Percentiles rank a stretch among this genome's conserved stretches.
phyloP scores from a whole-genome alignment of 1,284 basidiomycete species.

The Rhodofomes roseus region DNA sequence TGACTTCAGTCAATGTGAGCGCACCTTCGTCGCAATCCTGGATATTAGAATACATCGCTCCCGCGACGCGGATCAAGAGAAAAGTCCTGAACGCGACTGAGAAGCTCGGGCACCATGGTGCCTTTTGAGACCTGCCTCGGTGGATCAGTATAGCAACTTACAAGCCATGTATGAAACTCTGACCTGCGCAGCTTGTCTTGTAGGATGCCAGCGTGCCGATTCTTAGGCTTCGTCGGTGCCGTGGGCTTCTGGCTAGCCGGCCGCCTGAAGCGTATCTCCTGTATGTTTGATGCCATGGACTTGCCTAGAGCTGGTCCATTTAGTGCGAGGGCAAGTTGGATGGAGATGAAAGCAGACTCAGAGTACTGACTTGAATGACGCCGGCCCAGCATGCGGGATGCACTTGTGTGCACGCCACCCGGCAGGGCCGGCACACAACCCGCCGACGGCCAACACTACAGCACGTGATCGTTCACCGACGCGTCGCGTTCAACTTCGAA shows the following conservation, averaged over 20 bases:
- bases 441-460: background rate
- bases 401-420: background rate
- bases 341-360: background rate
- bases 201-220: slow-evolving; percentile 60
- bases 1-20: slow-evolving; percentile 9
- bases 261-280: slow-evolving; percentile 56
- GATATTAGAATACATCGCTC: slow-evolving; percentile 95
- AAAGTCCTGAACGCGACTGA: slow-evolving; percentile 82
- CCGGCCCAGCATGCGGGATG: background rate
- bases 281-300: slow-evolving; percentile 31
- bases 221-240: slow-evolving; percentile 27
- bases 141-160: background rate
- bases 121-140: slow-evolving; percentile 51
- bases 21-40: slow-evolving; percentile 96
- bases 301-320: background rate
- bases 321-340: background rate
- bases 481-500: background rate
- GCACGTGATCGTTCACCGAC: background rate
- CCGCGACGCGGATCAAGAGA: slow-evolving; percentile 78
- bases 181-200: slow-evolving; percentile 76
- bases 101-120: slow-evolving; percentile 83
- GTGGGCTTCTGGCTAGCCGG: slow-evolving; percentile 33
- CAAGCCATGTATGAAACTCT: slow-evolving; percentile 3
- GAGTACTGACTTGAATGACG: background rate
- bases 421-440: background rate